Conservation (phyloP, 768 basidiomycete genomes). For the Tricholoma terreum region DNA sequence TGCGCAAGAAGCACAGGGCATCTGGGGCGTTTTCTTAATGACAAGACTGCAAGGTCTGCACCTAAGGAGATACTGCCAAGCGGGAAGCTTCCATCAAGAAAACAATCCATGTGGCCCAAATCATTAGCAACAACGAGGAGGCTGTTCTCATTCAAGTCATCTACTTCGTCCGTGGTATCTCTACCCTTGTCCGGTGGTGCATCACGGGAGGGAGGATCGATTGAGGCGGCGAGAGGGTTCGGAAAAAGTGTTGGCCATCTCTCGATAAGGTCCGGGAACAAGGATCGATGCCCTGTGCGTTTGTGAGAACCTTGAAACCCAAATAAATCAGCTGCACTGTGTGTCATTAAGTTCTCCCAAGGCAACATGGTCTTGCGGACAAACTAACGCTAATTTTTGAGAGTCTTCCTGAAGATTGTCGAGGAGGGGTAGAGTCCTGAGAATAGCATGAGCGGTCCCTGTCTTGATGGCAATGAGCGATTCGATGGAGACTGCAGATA, state of each 20-base stretch:
- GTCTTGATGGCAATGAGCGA: conserved; percentile 46
- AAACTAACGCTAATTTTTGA: conserved; percentile 60
- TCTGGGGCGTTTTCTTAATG: conserved; percentile 46
- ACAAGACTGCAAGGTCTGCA: conserved; percentile 25
- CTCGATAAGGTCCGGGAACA: conserved; percentile 57
- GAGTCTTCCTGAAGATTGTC: conserved; percentile 68
- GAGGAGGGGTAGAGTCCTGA: conserved; percentile 67
- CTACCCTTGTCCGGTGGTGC: conserved; percentile 28
- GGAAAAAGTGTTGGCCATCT: conserved; percentile 66
- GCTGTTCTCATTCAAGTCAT: conserved; percentile 59
- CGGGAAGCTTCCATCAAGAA: conserved; percentile 74
- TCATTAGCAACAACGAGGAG: conserved; percentile 61
- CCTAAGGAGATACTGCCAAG: conserved; percentile 53
- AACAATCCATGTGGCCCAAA: conserved; percentile 56
- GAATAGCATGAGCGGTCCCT: conserved; percentile 71
- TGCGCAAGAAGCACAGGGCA: conserved; percentile 50
- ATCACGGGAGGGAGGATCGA: conserved; percentile 41
- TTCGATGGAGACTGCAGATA: not conserved
- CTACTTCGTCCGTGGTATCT: conserved; percentile 38
- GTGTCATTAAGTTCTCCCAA: not conserved
- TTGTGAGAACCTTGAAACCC: conserved; percentile 73
- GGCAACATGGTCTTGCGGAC: not conserved
- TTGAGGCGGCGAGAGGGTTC: conserved; percentile 57
- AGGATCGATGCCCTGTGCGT: conserved; percentile 38
- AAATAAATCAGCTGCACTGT: conserved; percentile 75